phyloP scores from a whole-genome alignment of 768 basidiomycete species.

The Suillus variegatus region DNA sequence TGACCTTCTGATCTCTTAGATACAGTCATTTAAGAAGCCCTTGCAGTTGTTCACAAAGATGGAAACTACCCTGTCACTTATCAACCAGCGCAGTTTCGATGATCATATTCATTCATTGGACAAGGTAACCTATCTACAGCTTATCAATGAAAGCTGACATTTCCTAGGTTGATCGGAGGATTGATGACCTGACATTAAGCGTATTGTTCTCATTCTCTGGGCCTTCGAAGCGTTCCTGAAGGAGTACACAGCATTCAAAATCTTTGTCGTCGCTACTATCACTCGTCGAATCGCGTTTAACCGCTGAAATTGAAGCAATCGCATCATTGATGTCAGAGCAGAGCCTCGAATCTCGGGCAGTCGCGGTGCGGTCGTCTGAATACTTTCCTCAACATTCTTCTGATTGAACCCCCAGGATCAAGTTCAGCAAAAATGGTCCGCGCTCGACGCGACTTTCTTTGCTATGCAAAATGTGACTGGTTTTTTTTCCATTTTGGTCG shows the following conservation, averaged over 20 bases:
- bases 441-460: slow-evolving; percentile 25
- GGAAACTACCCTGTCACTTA: slow-evolving; percentile 19
- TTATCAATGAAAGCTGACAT: slow-evolving; percentile 13
- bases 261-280: slow-evolving; percentile 21
- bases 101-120: slow-evolving; percentile 21
- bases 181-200: slow-evolving; percentile 24
- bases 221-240: slow-evolving; percentile 2
- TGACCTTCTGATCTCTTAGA: not conserved
- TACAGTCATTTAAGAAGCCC: slow-evolving; percentile 10
- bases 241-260: slow-evolving; percentile 26
- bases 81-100: slow-evolving; percentile 22
- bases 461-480: slow-evolving; percentile 32
- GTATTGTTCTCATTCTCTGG: slow-evolving; percentile 16
- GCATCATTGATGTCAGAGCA: not conserved
- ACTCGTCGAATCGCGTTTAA: not conserved
- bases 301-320: not conserved
- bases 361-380: slow-evolving; percentile 20
- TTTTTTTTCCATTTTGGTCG: slow-evolving; percentile 14
- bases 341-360: slow-evolving; percentile 1
- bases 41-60: slow-evolving; percentile 26
- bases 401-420: slow-evolving; percentile 27
- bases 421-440: slow-evolving; percentile 29
- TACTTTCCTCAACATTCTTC: slow-evolving; percentile 6
- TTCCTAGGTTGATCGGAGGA: slow-evolving; percentile 25
- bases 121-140: slow-evolving; percentile 20